Evolutionary conservation across 2,329 filamentous ascomycete genomes (phyloP).

Genomic region (Dactylellina leptospora): DNA sequence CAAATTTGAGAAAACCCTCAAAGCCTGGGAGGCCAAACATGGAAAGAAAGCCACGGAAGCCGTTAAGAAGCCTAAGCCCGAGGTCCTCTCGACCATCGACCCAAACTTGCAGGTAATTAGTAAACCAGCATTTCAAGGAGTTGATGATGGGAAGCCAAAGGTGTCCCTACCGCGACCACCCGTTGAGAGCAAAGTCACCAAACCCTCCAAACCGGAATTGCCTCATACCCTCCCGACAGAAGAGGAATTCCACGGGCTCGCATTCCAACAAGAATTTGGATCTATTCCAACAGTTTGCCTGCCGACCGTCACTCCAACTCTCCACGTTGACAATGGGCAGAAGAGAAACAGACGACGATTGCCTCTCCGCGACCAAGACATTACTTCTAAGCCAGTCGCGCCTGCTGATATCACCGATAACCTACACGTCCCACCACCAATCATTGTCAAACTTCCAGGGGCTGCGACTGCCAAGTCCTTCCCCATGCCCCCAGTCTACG

Average conservation of each 20-base stretch:
- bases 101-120: conserved; percentile 44
- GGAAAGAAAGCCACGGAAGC: not conserved
- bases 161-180: conserved; percentile 38
- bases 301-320: conserved; percentile 28
- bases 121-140: conserved; percentile 50
- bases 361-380: conserved; percentile 19
- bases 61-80: conserved; percentile 10
- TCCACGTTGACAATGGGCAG: not conserved
- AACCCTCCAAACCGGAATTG: conserved; percentile 19
- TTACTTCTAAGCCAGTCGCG: conserved; percentile 5
- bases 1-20: conserved; percentile 1
- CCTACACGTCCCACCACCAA: not conserved
- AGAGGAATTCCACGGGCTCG: conserved; percentile 56
- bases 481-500: conserved; percentile 24
- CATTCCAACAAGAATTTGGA: conserved; percentile 56
- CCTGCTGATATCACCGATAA: not conserved
- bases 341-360: conserved; percentile 15
- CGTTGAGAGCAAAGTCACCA: not conserved
- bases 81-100: conserved; percentile 9
- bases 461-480: conserved; percentile 8
- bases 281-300: conserved; percentile 56
- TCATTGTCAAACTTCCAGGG: conserved; percentile 35
- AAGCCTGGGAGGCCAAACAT: conserved; percentile 26
- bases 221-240: conserved; percentile 54
- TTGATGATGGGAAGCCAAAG: conserved; percentile 47